phyloP scores from a whole-genome alignment of 129 eudicot species.

The Heracleum sosnowskyi region DNA sequence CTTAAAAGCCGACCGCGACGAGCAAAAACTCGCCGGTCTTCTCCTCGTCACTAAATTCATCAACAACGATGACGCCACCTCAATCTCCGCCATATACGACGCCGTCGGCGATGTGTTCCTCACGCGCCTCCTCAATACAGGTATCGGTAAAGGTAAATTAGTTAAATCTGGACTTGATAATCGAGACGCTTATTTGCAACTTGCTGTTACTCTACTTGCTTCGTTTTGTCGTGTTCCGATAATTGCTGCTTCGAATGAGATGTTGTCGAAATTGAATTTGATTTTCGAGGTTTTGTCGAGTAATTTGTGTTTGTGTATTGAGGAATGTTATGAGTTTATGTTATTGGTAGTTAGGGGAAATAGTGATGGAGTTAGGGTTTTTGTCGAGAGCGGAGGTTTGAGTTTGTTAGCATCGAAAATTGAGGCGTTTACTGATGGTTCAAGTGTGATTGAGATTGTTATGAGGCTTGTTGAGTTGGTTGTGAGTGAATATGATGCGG shows the following conservation, averaged over 20 bases:
- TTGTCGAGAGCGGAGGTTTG: slow-evolving; percentile 60
- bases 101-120: slow-evolving; percentile 60
- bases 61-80: slow-evolving; percentile 47
- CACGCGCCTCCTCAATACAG: slow-evolving; percentile 84
- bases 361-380: slow-evolving; percentile 38
- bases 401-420: slow-evolving; percentile 47
- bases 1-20: slow-evolving; percentile 64
- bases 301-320: slow-evolving; percentile 14
- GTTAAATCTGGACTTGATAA: slow-evolving; percentile 28
- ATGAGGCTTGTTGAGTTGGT: slow-evolving; percentile 59
- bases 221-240: slow-evolving; percentile 63
- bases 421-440: slow-evolving; percentile 51
- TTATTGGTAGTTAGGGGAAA: slow-evolving; percentile 50
- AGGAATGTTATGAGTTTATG: slow-evolving; percentile 70
- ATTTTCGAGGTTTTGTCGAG: slow-evolving; percentile 43
- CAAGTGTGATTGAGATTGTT: slow-evolving; percentile 50
- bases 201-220: slow-evolving; percentile 65
- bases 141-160: slow-evolving; percentile 62
- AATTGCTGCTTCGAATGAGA: slow-evolving; percentile 62
- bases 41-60: slow-evolving; percentile 72
- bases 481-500: slow-evolving; percentile 41
- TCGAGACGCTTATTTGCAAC: slow-evolving; percentile 58
- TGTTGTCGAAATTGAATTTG: slow-evolving; percentile 50
- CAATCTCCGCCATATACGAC: slow-evolving; percentile 46
- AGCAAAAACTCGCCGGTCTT: slow-evolving; percentile 85